These are phyloP conservation scores for Paraurostyla sp. DNA, from an alignment of 73 alveolate genomes.

Conservation along the genomic window DNA sequence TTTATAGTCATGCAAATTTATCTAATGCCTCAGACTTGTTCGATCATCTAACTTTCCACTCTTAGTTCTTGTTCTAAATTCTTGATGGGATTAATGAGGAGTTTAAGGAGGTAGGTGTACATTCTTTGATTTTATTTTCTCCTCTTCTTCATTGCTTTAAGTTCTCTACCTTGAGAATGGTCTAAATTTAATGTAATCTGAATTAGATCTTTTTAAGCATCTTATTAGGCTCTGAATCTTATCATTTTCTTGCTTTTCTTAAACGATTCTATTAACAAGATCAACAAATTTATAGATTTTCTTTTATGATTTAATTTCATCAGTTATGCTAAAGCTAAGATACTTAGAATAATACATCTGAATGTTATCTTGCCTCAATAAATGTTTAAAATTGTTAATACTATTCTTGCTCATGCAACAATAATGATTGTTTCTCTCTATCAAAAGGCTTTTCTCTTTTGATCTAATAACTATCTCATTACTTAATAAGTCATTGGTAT, in stretches of 20 bases:
- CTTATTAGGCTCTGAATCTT: background rate
- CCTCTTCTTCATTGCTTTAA: background rate
- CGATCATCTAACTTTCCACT: background rate
- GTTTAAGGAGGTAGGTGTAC: background rate
- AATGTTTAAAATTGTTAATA: background rate
- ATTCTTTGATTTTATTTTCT: background rate
- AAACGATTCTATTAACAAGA: background rate
- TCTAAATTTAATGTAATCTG: conserved; percentile 2
- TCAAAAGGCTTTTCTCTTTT: background rate
- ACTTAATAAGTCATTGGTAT: background rate
- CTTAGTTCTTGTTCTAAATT: background rate
- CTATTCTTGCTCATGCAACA: background rate
- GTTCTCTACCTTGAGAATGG: conserved; percentile 19
- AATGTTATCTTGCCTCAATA: background rate
- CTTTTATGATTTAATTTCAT: background rate
- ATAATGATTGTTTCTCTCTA: conserved; percentile 41
- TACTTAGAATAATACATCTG: background rate
- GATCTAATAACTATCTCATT: background rate
- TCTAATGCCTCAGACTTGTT: background rate
- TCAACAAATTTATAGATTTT: background rate
- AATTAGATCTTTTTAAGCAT: conserved; percentile 27
- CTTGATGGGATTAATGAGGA: background rate
- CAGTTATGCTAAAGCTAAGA: conserved; percentile 1
- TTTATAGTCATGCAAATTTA: conserved; percentile 9
- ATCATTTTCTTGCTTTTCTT: background rate